Evolutionary conservation across 1,284 basidiomycete species (phyloP), one percentile per base, ranked within the genome.

Genomic region (Ustilago sp.): DNA sequence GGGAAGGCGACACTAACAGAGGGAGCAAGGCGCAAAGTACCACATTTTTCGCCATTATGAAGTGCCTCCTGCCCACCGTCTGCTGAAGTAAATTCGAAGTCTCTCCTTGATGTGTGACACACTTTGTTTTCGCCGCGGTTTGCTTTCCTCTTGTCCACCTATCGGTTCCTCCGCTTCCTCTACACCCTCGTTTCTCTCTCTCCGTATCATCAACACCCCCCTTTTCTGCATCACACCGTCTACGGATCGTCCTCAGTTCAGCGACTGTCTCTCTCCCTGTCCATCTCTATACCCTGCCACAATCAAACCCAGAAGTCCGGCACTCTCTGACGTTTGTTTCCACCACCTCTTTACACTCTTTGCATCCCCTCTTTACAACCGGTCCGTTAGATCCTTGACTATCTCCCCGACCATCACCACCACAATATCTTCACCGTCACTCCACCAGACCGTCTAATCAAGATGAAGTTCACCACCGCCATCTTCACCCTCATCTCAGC

Each of bases 401-500:
- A 48, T 35, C 32, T 39, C 38, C 15, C 9, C 9, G 15, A 39
- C 15, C 38, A 39, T 39, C 38, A 39, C 38, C 38, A 39, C 38
- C 38, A 39, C 38, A 9, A 39, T 43, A 17, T 36, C 58, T 13
- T 54, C 45, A 31, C 51, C 52, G n/a, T n/a, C 73, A 28, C 19
- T 13, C 28, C 32, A 13, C 19, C 43, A 11, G 17, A 17, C 31
- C 34, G 9, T 45, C 53, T 61, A 7, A 17, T 6, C 59, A 68
- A 28, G 48, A 82, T 82, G 80, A 82, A 82, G 77, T 73, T 82
- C 74, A 65, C 68, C 39, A 61, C 72, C 32, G 31, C 76, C 38
- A 28, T 79, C 50, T 19, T 77, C 56, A 58, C 74, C 31, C 52
- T 78, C 3, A 39, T 66, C 5, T 70, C 72, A 5, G 76, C 73